These are phyloP conservation scores for Xylaria sp. DNA, from an alignment of 2,329 filamentous ascomycete genomes.

Conservation along the genomic window DNA sequence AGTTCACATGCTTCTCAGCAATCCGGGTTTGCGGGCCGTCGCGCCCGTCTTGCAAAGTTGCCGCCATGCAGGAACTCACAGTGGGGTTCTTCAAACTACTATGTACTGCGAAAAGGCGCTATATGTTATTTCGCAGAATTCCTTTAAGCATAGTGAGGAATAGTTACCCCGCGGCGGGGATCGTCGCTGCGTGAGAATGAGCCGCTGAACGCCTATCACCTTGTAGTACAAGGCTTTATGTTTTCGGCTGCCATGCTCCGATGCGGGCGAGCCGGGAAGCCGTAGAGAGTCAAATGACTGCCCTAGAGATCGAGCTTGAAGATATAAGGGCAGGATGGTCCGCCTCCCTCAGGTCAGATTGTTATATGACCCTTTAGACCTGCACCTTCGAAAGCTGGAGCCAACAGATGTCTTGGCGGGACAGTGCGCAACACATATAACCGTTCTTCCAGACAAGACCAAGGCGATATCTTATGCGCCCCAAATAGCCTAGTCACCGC, in stretches of 20 bases:
- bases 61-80: conserved; percentile 44
- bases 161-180: conserved; percentile 51
- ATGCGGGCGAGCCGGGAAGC: conserved; percentile 56
- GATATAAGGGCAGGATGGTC: conserved; percentile 32
- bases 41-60: conserved; percentile 45
- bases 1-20: conserved; percentile 28
- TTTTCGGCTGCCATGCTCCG: conserved; percentile 66
- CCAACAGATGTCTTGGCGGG: conserved; percentile 42
- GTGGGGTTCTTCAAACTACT: conserved; percentile 36
- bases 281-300: conserved; percentile 15
- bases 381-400: conserved; percentile 31
- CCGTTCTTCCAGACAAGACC: conserved; percentile 48
- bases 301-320: conserved; percentile 12
- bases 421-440: conserved; percentile 39
- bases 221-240: conserved; percentile 45
- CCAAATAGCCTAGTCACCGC: conserved; percentile 38
- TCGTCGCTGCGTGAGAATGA: conserved; percentile 43
- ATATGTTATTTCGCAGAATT: conserved; percentile 8
- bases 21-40: conserved; percentile 48
- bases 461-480: conserved; percentile 38
- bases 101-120: conserved; percentile 8
- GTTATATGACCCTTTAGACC: conserved; percentile 27
- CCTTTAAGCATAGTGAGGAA: conserved; percentile 19
- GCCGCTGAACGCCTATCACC: conserved; percentile 45
- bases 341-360: conserved; percentile 21